Base-by-base conservation (phyloP, 208 protist genomes). In the Acanthamoeba comandoni region DNA sequence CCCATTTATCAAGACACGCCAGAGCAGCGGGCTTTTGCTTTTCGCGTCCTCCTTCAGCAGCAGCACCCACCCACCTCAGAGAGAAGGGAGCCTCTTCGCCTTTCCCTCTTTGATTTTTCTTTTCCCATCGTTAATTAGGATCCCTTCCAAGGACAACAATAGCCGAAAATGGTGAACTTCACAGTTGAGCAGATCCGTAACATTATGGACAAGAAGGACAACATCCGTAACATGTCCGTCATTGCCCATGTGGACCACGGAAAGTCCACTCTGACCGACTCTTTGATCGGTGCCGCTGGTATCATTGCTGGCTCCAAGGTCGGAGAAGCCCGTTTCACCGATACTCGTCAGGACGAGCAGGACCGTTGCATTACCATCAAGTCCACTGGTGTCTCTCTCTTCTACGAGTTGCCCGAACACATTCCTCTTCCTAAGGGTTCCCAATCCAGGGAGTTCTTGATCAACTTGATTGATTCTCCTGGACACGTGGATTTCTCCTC, bases 311-410 rank as follows among this genome's bases (percentile, higher is more conserved):
- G 91, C 8, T 88, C 93, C 43, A 94, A 96, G 31, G 97, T 97
- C 70, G 98, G 98, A 94, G 97, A 98, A 49, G 94, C 94, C 53
- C 96, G 98, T 92, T 97, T 97, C 88, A 99, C 95, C 51, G 98
- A 99, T 95, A 98, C 97, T 17, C 95, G 98, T 86, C 67, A 93
- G 62, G 98, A 99, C 92, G 98, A 99, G 96, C 98, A 99, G 96
- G 98, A 99, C 12, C 97, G 99, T 96, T 95, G 98, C 96, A 99
- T 99, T 92, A 99, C 98, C 75, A 99, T 99, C 96, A 99, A 99
- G 96, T 99, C 98, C 29, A 99, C 98, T 51, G 97, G 97, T 94
- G 98, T 99, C 92, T 99, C 98, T 31, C 94, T 99, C 77, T 99
- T 98, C 95, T 99, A 98, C 96, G 94, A 98, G 82, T 93, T 98